These are phyloP conservation scores for Lathyrus tuberosus DNA, from an alignment of 306 rosid species.

Conservation along the genomic window DNA sequence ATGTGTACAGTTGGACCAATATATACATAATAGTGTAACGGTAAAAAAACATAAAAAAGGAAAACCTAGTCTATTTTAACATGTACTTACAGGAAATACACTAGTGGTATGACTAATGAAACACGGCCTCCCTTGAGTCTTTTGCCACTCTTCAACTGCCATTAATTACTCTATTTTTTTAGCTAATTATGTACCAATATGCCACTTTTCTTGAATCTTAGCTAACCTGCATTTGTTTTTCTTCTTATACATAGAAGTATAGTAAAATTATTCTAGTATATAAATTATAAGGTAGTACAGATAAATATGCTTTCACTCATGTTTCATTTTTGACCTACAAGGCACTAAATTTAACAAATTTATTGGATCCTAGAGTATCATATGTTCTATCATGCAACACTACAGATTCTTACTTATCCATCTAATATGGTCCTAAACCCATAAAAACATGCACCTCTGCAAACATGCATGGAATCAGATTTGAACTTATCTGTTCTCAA, in stretches of 20 bases:
- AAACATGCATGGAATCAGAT: slow-evolving; percentile 36
- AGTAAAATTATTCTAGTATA: background rate
- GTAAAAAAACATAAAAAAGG: too few species aligned
- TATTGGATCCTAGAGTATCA: background rate
- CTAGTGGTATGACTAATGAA: too few species aligned
- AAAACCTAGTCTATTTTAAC: too few species aligned
- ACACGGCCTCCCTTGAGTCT: too few species aligned
- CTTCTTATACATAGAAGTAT: background rate
- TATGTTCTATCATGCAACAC: slow-evolving; percentile 16
- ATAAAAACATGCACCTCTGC: slow-evolving; percentile 13
- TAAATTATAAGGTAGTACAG: background rate
- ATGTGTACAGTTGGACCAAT: too few species aligned
- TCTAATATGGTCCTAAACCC: background rate
- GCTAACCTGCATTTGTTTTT: background rate
- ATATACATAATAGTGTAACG: too few species aligned
- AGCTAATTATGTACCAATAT: too few species aligned
- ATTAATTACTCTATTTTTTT: too few species aligned
- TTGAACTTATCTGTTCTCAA: slow-evolving; percentile 34
- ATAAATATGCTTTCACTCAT: background rate
- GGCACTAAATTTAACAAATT: slow-evolving; percentile 24
- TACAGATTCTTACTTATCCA: slow-evolving; percentile 31
- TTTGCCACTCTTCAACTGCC: too few species aligned
- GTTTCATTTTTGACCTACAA: slow-evolving; percentile 42
- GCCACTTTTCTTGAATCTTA: background rate
- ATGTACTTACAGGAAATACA: too few species aligned